Evolutionary conservation across 345 rosid genomes (phyloP), one percentile per base, ranked within the genome.

Genomic region (Arabidopsis arenosa): DNA sequence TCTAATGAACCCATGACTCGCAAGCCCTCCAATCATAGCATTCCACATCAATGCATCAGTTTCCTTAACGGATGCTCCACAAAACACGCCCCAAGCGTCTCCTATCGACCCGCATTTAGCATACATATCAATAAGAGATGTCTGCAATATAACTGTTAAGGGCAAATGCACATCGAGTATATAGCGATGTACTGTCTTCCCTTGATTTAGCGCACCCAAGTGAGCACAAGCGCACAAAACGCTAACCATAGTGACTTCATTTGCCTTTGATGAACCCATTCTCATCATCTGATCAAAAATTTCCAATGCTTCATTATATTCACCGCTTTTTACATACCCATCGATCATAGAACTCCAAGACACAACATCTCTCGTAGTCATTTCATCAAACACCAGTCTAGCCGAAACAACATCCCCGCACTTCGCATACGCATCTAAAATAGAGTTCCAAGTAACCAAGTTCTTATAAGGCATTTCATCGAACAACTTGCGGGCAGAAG

Each of bases 241-340:
- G 17, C 96, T 94, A 70, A 92, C 93, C 98, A 92, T 83, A 30
- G 98, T 92, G 30, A 90, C 96, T 75, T 86, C 98, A 44, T 92
- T 94, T 7, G 91, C 92, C 61, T 72, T 82, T 23, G 75, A 79
- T 3, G 86, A 80, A 65, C 92, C 86, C 2, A 36, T 44, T 12
- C 0, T 57, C 57, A 74, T 75, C 92, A 92, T 90, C 70, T 81
- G 75, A 66, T 84, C 88, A 1, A 89, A 92, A n/a, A 92, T 69
- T 10, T 72, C 85, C 76, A 90, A 44, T 3, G 97, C 95, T 79
- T 92, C 86, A 17, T 47, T 75, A 40, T 85, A 82, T 11, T 78
- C 87, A 77, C 85, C 83, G 6, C 73, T 81, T 78, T 90, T 94
- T 14, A 86, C 95, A 76, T 85, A 89, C 54, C 96, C 96, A 79